phyloP scores from a whole-genome alignment of 805 yeast species.

The Scheffersomyces spartinae region DNA sequence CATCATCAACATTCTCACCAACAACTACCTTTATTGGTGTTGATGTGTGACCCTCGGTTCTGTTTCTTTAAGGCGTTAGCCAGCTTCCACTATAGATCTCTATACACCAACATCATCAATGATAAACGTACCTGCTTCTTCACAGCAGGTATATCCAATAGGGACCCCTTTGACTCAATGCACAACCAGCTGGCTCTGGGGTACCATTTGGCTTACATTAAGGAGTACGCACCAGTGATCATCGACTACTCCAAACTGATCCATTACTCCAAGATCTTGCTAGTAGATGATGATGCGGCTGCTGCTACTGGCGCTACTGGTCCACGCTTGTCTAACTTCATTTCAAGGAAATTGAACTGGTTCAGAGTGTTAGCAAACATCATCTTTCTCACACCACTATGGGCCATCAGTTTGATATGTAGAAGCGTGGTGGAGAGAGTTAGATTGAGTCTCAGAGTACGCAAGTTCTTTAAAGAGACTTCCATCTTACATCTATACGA shows the following conservation, averaged over 20 bases:
- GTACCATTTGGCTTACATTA: conserved; percentile 32
- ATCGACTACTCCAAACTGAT: conserved; percentile 40
- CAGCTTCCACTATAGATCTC: conserved; percentile 37
- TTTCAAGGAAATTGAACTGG: conserved; percentile 36
- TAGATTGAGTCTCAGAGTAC: conserved; percentile 16
- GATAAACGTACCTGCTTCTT: conserved; percentile 79
- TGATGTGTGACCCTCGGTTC: conserved; percentile 56
- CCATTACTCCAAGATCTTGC: conserved; percentile 8
- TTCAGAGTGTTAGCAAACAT: conserved; percentile 31
- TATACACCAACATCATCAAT: conserved; percentile 69
- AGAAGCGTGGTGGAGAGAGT: conserved; percentile 25
- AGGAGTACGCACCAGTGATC: conserved; percentile 45
- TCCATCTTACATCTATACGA: conserved; percentile 19
- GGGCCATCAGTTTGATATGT: conserved; percentile 47
- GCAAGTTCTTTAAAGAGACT: conserved; percentile 14
- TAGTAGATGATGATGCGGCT: conserved; percentile 2
- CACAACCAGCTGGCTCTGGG: conserved; percentile 24
- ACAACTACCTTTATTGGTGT: conserved; percentile 42
- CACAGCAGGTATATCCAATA: conserved; percentile 58
- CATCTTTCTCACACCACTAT: conserved; percentile 47
- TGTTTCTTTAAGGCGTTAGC: conserved; percentile 47
- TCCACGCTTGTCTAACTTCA: conserved; percentile 10
- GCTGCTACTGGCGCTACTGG: neutral
- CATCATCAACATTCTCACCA: conserved; percentile 5
- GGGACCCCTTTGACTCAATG: conserved; percentile 51